phyloP scores from a whole-genome alignment of 257 asterid species.

The Rhazya stricta region DNA sequence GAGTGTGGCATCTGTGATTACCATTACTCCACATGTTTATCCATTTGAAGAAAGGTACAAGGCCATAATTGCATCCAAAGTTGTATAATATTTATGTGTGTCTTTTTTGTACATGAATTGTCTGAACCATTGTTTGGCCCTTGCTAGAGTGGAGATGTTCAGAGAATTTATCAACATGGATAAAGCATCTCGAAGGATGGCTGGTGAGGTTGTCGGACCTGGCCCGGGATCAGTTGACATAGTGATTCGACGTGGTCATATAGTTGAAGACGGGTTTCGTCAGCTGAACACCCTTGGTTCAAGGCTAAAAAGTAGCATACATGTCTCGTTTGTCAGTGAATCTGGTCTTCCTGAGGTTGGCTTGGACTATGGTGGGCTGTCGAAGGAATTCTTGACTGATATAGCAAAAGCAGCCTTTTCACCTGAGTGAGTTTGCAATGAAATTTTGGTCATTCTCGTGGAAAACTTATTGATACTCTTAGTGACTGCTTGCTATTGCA shows the following conservation, averaged over 20 bases:
- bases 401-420: conserved; percentile 81
- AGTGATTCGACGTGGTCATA: conserved; percentile 75
- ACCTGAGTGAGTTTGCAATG: conserved; percentile 58
- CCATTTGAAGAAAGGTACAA: conserved; percentile 88
- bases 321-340: conserved; percentile 86
- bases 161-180: conserved; percentile 91
- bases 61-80: conserved; percentile 12
- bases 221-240: conserved; percentile 74
- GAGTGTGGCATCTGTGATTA: conserved; percentile 64
- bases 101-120: background rate
- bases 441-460: conserved; percentile 10
- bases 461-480: conserved; percentile 5
- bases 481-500: conserved; percentile 10
- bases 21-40: conserved; percentile 80
- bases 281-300: conserved; percentile 83
- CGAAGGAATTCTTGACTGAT: conserved; percentile 94
- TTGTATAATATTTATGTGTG: conserved; percentile 2
- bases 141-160: conserved; percentile 83
- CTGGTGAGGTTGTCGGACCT: conserved; percentile 71
- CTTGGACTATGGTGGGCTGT: conserved; percentile 94
- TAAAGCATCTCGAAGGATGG: conserved; percentile 75
- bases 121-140: conserved; percentile 15
- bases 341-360: conserved; percentile 99
- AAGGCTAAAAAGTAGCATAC: conserved; percentile 71
- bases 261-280: conserved; percentile 88